Percentiles rank a stretch among this genome's conserved stretches.
Evolutionary conservation across 495 filamentous ascomycete genomes (phyloP).

Genomic region (Umbilicaria muhlenbergii): DNA sequence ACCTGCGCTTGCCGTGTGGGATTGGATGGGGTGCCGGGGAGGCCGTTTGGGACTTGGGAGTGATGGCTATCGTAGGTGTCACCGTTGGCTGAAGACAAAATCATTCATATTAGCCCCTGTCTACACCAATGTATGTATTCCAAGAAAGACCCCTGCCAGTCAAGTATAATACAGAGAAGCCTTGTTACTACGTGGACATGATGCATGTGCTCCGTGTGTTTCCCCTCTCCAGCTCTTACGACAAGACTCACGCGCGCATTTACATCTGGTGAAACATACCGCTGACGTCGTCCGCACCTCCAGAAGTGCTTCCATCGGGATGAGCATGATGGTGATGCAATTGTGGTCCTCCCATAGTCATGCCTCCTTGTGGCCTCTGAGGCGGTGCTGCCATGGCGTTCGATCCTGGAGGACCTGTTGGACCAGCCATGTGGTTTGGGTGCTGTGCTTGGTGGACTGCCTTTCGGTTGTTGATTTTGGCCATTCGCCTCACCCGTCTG

Average conservation of each 20-base stretch:
- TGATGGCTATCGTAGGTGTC: slow-evolving; percentile 24
- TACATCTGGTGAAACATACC: slow-evolving; percentile 88
- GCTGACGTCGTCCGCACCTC: slow-evolving; percentile 70
- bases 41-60: slow-evolving; percentile 24
- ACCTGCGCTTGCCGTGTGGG: slow-evolving; percentile 64
- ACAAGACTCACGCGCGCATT: slow-evolving; percentile 17
- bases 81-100: slow-evolving; percentile 9
- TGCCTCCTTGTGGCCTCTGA: slow-evolving; percentile 33
- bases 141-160: too few species aligned
- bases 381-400: slow-evolving; percentile 27
- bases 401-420: slow-evolving; percentile 17
- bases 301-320: slow-evolving; percentile 48
- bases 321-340: slow-evolving; percentile 72
- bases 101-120: too few species aligned
- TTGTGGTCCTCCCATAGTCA: slow-evolving; percentile 47
- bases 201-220: too few species aligned
- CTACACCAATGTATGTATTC: too few species aligned
- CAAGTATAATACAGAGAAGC: too few species aligned
- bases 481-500: slow-evolving; percentile 80
- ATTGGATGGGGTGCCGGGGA: slow-evolving; percentile 13
- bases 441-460: slow-evolving; percentile 31
- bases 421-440: slow-evolving; percentile 35
- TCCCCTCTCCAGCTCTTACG: too few species aligned
- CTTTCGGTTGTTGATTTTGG: slow-evolving; percentile 82
- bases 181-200: too few species aligned